Evolutionary conservation across 1,139 yeast genomes (phyloP).

Genomic region (Kodamaea arcana): DNA sequence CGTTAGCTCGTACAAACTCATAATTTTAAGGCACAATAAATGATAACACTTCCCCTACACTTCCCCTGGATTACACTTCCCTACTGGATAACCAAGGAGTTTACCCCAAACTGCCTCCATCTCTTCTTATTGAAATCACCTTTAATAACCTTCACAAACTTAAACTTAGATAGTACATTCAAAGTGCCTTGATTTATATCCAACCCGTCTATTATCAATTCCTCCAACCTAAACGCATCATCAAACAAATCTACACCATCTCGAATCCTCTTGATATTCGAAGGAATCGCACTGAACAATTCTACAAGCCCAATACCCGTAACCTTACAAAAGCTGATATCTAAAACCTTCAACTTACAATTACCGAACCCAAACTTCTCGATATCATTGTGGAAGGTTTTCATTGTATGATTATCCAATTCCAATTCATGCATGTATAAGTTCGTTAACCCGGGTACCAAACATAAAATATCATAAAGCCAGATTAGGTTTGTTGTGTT

Average conservation of each 20-base stretch:
- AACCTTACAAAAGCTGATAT: slow-evolving; percentile 36
- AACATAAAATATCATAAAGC: slow-evolving; percentile 19
- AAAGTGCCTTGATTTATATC: slow-evolving; percentile 32
- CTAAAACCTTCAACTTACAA: slow-evolving; percentile 22
- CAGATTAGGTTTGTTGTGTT: slow-evolving; percentile 13
- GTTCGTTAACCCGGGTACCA: slow-evolving; percentile 21
- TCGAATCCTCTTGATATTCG: slow-evolving; percentile 4
- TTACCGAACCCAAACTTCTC: slow-evolving; percentile 14
- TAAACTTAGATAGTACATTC: slow-evolving; percentile 16
- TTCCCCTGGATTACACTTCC: too few relatives aligned
- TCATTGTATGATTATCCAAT: slow-evolving; percentile 35
- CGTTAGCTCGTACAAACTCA: too few relatives aligned
- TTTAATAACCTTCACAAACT: slow-evolving; percentile 18
- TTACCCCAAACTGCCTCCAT: slow-evolving; percentile 39
- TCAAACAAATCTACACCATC: neutral
- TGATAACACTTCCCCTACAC: too few relatives aligned
- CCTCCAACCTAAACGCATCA: slow-evolving; percentile 15
- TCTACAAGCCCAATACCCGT: slow-evolving; percentile 41
- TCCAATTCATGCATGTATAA: slow-evolving; percentile 35
- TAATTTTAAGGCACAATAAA: too few relatives aligned
- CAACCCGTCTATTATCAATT: slow-evolving; percentile 32
- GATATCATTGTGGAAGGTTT: slow-evolving; percentile 25
- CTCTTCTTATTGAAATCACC: slow-evolving; percentile 25
- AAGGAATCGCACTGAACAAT: slow-evolving; percentile 20
- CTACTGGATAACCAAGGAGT: slow-evolving; percentile 19